Percentiles rank a stretch among this genome's conserved stretches.
Conservation (phyloP, 2,329 filamentous ascomycete genomes). For the Fusarium sp. region DNA sequence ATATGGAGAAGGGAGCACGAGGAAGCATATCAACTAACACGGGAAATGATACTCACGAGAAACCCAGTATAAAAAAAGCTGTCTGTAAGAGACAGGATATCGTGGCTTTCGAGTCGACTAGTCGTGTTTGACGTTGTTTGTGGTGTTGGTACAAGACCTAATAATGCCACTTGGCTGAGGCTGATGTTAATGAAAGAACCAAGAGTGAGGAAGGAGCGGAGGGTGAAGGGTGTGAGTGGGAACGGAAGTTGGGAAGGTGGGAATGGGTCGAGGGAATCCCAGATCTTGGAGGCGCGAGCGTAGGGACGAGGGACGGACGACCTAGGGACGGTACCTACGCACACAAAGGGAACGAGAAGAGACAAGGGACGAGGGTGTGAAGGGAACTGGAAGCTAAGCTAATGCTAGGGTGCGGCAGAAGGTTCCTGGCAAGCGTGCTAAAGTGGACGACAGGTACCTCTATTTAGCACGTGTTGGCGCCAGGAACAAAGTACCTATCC, state of each 20-base stretch:
- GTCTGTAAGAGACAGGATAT: slow-evolving; percentile 11
- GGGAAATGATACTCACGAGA: slow-evolving; percentile 35
- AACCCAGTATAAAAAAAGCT: slow-evolving; percentile 21
- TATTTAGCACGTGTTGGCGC: slow-evolving; percentile 37
- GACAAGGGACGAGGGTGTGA: slow-evolving; percentile 41
- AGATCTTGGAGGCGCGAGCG: slow-evolving; percentile 49
- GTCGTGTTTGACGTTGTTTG: slow-evolving; percentile 25
- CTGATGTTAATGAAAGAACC: slow-evolving; percentile 41
- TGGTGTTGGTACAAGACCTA: slow-evolving; percentile 33
- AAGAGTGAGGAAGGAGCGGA: slow-evolving; percentile 47
- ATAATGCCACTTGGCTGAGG: slow-evolving; percentile 34
- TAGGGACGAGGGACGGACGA: too few species aligned
- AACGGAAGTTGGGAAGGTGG: slow-evolving; percentile 47
- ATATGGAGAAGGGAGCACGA: slow-evolving; percentile 35
- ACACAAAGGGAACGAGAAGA: slow-evolving; percentile 38
- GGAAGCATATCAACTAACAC: slow-evolving; percentile 46
- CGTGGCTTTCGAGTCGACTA: slow-evolving; percentile 9
- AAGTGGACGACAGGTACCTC: slow-evolving; percentile 36
- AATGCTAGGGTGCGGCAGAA: slow-evolving; percentile 28
- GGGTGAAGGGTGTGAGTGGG: slow-evolving; percentile 47
- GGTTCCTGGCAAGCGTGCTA: slow-evolving; percentile 42
- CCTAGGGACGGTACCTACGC: slow-evolving; percentile 28
- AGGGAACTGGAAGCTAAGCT: slow-evolving; percentile 27
- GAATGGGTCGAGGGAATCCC: slow-evolving; percentile 49
- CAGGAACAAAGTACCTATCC: slow-evolving; percentile 38